Base-by-base conservation (phyloP, 257 asterid genomes). In the Solanum raphanifolium region DNA sequence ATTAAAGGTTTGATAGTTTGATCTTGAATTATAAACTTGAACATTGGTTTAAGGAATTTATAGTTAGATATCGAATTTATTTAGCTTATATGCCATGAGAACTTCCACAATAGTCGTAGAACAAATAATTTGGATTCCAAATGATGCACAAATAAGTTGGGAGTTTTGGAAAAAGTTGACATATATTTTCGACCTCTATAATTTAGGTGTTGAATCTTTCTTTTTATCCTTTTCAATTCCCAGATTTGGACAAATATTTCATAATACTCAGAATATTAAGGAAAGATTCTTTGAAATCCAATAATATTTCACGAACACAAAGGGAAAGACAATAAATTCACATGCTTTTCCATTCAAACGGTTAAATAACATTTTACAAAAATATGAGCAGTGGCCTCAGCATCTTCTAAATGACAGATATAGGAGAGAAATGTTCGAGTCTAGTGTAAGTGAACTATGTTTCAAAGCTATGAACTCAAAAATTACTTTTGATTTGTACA, bases 331-430 rank as follows among this genome's bases (percentile, higher is more conserved):
- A 10, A 46, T 82, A 82, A 48, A 31, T 82, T 81, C 86, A 82
- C 86, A 82, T 82, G 86, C 86, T 82, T 82, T 27, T 82, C 86
- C 48, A 82, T 82, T 82, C 86, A 48, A 48, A 82, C 43, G 43
- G 86, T n/a, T 82, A 82, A 81, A 48, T 82, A 48, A 81, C 58
- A 48, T 81, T 48, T 82, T 82, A 82, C 86, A 82, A 82, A 48
- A 82, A 29, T 82, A 31, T 82, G 29, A 82, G 69, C 85, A 29
- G 86, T 6, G 20, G 21, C 69, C 86, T 82, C 86, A 48, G 69
- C 12, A 29, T 79, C 48, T 41, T 79, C 35, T 29, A 82, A 18
- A 29, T 9, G 66, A 81, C 66, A 27, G 2, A 46, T 81, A 81
- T 21, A 82, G 69, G 69, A 48, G 29, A 46, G 41, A 48, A 52